Base-by-base conservation (phyloP, 192 early-diverging fungal genomes). In the Funneliformis mosseae region DNA sequence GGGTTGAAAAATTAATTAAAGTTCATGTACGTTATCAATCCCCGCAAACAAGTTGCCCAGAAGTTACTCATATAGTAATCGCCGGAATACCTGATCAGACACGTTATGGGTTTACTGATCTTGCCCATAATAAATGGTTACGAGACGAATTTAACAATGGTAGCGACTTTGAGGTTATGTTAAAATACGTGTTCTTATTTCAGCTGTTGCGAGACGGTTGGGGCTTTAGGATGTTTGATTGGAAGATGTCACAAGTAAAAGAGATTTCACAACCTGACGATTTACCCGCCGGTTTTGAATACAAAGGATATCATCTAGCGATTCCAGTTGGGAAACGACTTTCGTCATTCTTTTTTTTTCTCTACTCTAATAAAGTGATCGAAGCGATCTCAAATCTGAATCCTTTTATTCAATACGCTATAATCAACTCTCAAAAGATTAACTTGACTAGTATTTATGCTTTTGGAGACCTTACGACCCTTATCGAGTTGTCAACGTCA, bases 131-230 rank as follows among this genome's bases (percentile, higher is more conserved):
- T n/a, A 70, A 25, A 28, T 70, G 68, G 68, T 39, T 23, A 70
- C 8, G 7, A 0, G 5, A 70, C 16, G 45, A 33, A 3, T 33
- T 82, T 23, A n/a, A 81, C 77, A 39, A 83, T 16, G 12, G 81
- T 12, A 41, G 78, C 81, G 73, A 85, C 75, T 46, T 85, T 83
- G n/a, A 82, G 78, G 4, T 76, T 66, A 27, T 79, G 45, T 43
- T 81, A 76, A 81, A 84, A 84, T 16, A 77, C 68, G 28, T 33
- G 3, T 33, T 33, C 33, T 33, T 33, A 33, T 33, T 33, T 33
- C 33, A 33, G 33, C 33, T 2, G 11, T 70, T 70, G 11, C 68
- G 33, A 18, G 38, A 70, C 23, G 16, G 6, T 3, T 23, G n/a
- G 38, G 68, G 38, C 16, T 28, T 70, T 38, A 39, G 25, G 16